Percentiles rank a stretch among this genome's conserved stretches.
Conservation (phyloP, 495 filamentous ascomycete genomes). For the Penicillium waksmanii region DNA sequence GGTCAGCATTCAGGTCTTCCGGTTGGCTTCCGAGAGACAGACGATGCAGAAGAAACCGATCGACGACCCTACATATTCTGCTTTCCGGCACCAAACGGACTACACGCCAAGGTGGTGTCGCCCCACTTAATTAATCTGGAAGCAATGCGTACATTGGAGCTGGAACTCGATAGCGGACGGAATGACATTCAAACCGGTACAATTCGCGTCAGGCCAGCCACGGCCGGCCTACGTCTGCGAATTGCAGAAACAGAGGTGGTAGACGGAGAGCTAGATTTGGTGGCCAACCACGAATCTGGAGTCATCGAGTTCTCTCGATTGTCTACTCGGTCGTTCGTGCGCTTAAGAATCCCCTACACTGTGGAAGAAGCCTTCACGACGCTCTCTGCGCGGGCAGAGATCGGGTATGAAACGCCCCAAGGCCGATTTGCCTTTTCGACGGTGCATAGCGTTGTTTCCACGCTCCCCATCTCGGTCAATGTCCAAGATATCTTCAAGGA, state of each 20-base stretch:
- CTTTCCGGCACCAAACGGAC: constrained; percentile 50
- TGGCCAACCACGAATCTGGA: constrained; percentile 65
- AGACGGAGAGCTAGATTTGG: constrained; percentile 54
- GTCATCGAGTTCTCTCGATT: constrained; percentile 67
- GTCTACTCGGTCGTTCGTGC: constrained; percentile 47
- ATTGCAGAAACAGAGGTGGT: constrained; percentile 69
- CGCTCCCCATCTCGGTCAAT: constrained; percentile 88
- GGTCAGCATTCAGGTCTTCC: constrained; percentile 39
- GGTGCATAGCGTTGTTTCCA: constrained; percentile 63
- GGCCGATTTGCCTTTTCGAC: constrained; percentile 72
- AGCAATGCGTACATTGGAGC: constrained; percentile 71
- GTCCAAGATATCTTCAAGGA: constrained; percentile 96
- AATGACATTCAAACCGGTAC: constrained; percentile 72
- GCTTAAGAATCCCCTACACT: constrained; percentile 78
- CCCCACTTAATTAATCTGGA: constrained; percentile 69
- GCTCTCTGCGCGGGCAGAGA: constrained; percentile 75
- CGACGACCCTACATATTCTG: constrained; percentile 51
- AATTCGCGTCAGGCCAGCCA: constrained; percentile 76
- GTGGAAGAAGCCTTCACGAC: constrained; percentile 76
- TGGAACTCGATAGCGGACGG: constrained; percentile 74
- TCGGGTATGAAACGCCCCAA: constrained; percentile 73
- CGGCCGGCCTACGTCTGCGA: constrained; percentile 83
- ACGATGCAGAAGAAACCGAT: constrained; percentile 39
- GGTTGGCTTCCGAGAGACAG: constrained; percentile 47
- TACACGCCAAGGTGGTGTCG: constrained; percentile 52